These are phyloP conservation scores for Nakazawaea anatomiae DNA, from an alignment of 805 yeast genomes.

Conservation along the genomic window DNA sequence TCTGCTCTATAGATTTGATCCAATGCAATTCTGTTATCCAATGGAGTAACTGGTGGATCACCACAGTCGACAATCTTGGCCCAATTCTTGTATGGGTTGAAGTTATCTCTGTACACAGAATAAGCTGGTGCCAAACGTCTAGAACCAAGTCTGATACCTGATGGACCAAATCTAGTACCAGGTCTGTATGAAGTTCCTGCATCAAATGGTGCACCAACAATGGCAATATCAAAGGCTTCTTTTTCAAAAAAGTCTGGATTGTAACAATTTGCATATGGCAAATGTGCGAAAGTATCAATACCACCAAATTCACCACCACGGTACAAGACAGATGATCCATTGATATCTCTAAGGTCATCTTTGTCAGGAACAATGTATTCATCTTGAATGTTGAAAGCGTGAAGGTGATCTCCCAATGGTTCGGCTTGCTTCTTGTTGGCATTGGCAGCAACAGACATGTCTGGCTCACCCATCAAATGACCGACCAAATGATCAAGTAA, in stretches of 20 bases:
- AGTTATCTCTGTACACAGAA: slow-evolving; percentile 49
- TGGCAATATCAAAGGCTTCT: slow-evolving; percentile 37
- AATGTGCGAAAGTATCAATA: slow-evolving; percentile 48
- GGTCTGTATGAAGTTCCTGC: slow-evolving; percentile 47
- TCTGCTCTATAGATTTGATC: slow-evolving; percentile 52
- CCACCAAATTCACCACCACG: slow-evolving; percentile 46
- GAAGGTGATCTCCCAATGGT: slow-evolving; percentile 23
- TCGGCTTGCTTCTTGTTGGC: slow-evolving; percentile 21
- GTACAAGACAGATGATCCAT: slow-evolving; percentile 31
- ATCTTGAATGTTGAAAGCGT: slow-evolving; percentile 25
- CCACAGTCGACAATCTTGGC: slow-evolving; percentile 59
- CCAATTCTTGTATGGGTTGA: slow-evolving; percentile 53
- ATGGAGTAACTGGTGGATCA: slow-evolving; percentile 63
- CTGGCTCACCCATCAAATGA: slow-evolving; percentile 23
- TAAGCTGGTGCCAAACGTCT: slow-evolving; percentile 34
- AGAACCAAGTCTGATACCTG: slow-evolving; percentile 39
- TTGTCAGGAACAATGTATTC: slow-evolving; percentile 27
- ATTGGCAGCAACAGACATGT: slow-evolving; percentile 15
- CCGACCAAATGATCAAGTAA: slow-evolving; percentile 30
- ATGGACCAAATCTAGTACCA: slow-evolving; percentile 50
- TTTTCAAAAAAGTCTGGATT: slow-evolving; percentile 29
- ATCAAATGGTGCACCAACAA: slow-evolving; percentile 53
- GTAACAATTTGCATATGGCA: slow-evolving; percentile 41
- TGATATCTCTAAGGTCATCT: slow-evolving; percentile 32
- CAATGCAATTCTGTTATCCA: slow-evolving; percentile 59